phyloP scores from a whole-genome alignment of 257 asterid genomes.

The Plectranthus barbatus region DNA sequence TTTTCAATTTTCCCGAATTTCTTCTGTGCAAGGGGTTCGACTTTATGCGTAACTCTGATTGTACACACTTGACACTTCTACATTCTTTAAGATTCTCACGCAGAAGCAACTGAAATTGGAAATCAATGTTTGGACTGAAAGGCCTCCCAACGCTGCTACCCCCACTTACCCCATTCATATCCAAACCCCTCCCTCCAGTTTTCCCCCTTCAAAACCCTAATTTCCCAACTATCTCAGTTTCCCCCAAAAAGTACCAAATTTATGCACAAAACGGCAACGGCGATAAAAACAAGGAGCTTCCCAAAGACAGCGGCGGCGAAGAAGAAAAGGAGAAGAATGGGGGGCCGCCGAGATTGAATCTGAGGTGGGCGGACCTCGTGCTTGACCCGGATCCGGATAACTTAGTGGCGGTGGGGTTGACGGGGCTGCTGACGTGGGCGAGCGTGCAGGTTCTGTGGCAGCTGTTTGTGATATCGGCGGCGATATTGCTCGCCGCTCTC shows the following conservation, averaged over 20 bases:
- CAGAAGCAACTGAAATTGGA: too few species aligned
- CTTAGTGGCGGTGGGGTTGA: slow-evolving; percentile 84
- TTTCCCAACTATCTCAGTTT: too few species aligned
- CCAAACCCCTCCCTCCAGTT: too few species aligned
- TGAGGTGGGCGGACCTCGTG: slow-evolving; percentile 63
- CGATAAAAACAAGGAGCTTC: neutral
- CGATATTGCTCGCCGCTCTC: slow-evolving; percentile 74
- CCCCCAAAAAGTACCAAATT: neutral
- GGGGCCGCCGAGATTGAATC: slow-evolving; percentile 46
- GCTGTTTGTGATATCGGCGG: slow-evolving; percentile 53
- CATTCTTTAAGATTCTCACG: too few species aligned
- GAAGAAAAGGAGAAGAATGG: slow-evolving; percentile 29
- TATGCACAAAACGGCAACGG: slow-evolving; percentile 24
- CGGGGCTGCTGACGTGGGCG: slow-evolving; percentile 95
- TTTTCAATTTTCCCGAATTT: neutral
- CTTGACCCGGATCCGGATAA: slow-evolving; percentile 89
- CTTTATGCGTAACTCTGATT: too few species aligned
- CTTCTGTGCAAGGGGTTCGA: too few species aligned
- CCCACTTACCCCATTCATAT: too few species aligned
- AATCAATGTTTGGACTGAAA: too few species aligned
- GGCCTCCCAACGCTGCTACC: too few species aligned
- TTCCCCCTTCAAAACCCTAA: too few species aligned
- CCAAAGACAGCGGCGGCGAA: slow-evolving; percentile 13
- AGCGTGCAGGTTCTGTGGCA: slow-evolving; percentile 93
- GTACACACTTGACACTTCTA: too few species aligned